These are phyloP conservation scores for Euphorbia pulcherrima DNA, from an alignment of 345 rosid genomes.

Conservation along the genomic window DNA sequence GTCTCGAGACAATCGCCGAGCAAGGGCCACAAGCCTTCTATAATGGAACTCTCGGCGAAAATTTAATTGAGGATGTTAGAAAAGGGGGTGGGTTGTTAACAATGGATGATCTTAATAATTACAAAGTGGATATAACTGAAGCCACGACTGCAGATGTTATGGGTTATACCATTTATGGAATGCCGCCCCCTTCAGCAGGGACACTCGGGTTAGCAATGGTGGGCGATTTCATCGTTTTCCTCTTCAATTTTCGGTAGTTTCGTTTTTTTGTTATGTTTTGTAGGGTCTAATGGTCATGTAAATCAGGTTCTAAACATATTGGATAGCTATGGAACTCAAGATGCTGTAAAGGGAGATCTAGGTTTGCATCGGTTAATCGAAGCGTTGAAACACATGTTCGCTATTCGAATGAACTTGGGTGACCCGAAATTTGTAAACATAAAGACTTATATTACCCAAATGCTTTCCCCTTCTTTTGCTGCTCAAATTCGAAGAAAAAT, in stretches of 20 bases:
- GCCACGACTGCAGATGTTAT: conserved; percentile 53
- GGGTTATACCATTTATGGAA: conserved; percentile 70
- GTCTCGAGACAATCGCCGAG: conserved; percentile 56
- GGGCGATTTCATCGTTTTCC: conserved; percentile 14
- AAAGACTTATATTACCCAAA: conserved; percentile 33
- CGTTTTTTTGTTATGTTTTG: too few relatives aligned
- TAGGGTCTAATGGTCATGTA: too few relatives aligned
- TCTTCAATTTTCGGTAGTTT: not conserved
- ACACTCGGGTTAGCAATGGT: conserved; percentile 75
- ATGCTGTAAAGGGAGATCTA: conserved; percentile 48
- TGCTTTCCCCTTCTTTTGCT: conserved; percentile 70
- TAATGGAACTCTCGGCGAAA: conserved; percentile 67
- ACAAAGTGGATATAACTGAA: conserved; percentile 53
- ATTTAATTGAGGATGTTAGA: conserved; percentile 61
- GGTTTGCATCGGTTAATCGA: conserved; percentile 74
- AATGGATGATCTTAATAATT: conserved; percentile 77
- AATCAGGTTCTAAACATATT: conserved; percentile 70
- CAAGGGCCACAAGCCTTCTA: conserved; percentile 70
- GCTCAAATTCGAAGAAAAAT: conserved; percentile 49
- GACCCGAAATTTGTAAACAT: conserved; percentile 67
- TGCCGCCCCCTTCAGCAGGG: conserved; percentile 94
- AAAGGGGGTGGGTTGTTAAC: conserved; percentile 77
- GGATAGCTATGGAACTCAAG: conserved; percentile 48
- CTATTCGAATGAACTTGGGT: conserved; percentile 82
- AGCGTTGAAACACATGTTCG: conserved; percentile 91